These are phyloP conservation scores for Malassezia japonica DNA, from an alignment of 1,284 basidiomycete species.

Conservation along the genomic window DNA sequence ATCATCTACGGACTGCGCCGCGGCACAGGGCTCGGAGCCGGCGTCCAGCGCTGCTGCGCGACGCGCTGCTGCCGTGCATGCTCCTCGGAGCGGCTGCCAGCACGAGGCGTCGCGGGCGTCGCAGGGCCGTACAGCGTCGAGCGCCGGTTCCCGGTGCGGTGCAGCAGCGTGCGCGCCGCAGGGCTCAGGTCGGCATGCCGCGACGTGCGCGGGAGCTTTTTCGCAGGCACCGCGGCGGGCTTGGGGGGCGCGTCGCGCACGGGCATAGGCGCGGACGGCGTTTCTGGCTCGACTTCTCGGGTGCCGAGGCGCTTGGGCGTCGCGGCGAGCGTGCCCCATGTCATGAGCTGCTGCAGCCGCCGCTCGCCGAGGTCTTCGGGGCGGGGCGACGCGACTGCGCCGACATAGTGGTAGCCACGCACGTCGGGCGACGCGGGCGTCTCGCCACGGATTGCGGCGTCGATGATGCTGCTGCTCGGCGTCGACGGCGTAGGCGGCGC, in stretches of 20 bases:
- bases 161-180: constrained; percentile 9
- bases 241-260: not conserved
- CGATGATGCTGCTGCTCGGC: constrained; percentile 33
- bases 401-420: constrained; percentile 35
- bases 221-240: not conserved
- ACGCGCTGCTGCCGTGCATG: not conserved
- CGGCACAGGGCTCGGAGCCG: constrained; percentile 9
- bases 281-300: not conserved
- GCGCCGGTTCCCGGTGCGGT: constrained; percentile 9
- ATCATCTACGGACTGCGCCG: not conserved
- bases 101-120: constrained; percentile 3
- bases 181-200: constrained; percentile 12
- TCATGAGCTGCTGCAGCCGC: constrained; percentile 19
- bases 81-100: not conserved
- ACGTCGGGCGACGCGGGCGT: constrained; percentile 22
- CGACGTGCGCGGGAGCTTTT: not conserved
- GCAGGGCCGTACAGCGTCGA: constrained; percentile 1
- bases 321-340: constrained; percentile 8
- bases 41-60: constrained; percentile 9
- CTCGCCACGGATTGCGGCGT: constrained; percentile 29
- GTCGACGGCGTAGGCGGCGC: constrained; percentile 10
- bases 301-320: constrained; percentile 1
- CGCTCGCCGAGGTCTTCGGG: constrained; percentile 6
- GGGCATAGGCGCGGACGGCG: not conserved
- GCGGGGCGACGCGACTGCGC: constrained; percentile 20